These are phyloP conservation scores for Lactifluus piperatus DNA, from an alignment of 768 basidiomycete genomes.

Conservation along the genomic window DNA sequence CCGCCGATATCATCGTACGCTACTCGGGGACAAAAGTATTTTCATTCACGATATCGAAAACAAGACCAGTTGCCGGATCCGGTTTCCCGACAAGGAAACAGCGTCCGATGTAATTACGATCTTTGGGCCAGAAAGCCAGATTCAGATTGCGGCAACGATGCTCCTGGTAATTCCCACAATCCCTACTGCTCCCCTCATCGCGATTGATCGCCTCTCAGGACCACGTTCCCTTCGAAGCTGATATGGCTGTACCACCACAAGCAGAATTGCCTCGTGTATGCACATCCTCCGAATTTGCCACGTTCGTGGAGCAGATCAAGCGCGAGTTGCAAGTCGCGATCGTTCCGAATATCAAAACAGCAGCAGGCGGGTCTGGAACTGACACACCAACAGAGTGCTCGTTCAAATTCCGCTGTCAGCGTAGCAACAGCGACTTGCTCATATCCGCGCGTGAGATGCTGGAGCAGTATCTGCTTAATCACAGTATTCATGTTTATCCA, in stretches of 20 bases:
- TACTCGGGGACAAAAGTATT: slow-evolving; percentile 93
- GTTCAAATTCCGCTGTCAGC: slow-evolving; percentile 93
- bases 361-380: slow-evolving; percentile 44
- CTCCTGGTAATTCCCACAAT: slow-evolving; percentile 52
- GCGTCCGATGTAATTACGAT: slow-evolving; percentile 95
- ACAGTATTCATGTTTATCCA: slow-evolving; percentile 78
- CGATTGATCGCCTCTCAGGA: slow-evolving; percentile 44
- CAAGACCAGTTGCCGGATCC: slow-evolving; percentile 89
- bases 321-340: slow-evolving; percentile 91
- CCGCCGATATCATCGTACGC: slow-evolving; percentile 86
- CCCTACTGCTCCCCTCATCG: not conserved
- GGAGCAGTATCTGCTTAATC: slow-evolving; percentile 80
- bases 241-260: slow-evolving; percentile 83
- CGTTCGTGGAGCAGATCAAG: slow-evolving; percentile 86
- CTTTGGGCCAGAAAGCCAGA: slow-evolving; percentile 94
- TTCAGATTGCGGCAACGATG: slow-evolving; percentile 95
- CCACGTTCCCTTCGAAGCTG: slow-evolving; percentile 93
- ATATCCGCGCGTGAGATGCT: slow-evolving; percentile 85
- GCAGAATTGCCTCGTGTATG: slow-evolving; percentile 70
- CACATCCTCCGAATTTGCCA: slow-evolving; percentile 70
- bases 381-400: slow-evolving; percentile 66
- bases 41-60: slow-evolving; percentile 96
- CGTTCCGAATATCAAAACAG: slow-evolving; percentile 61
- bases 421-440: slow-evolving; percentile 90
- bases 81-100: slow-evolving; percentile 88